Percentiles rank a stretch among this genome's conserved stretches.
Conservation (phyloP, 2,329 filamentous ascomycete genomes). For the Monosporascus ibericus region DNA sequence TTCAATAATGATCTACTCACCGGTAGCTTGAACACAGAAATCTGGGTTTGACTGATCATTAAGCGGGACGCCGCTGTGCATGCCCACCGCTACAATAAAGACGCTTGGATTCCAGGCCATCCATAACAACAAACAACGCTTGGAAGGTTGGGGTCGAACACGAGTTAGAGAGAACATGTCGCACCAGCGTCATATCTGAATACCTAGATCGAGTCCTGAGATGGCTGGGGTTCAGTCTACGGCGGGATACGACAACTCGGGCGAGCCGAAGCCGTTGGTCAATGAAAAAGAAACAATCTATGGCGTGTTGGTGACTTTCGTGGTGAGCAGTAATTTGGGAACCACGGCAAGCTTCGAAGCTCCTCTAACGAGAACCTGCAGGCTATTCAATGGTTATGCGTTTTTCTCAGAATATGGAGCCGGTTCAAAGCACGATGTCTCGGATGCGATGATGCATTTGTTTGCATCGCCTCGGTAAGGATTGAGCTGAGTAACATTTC, state of each 20-base stretch:
- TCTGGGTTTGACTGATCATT: no score
- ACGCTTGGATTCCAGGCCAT: no score
- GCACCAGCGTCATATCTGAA: background rate
- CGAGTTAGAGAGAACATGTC: background rate
- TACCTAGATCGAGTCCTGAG: no score
- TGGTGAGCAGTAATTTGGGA: slow-evolving; percentile 10
- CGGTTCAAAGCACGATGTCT: slow-evolving; percentile 21
- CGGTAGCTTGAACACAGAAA: no score
- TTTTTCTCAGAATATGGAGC: slow-evolving; percentile 20
- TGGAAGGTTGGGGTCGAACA: no score
- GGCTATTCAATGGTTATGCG: slow-evolving; percentile 22
- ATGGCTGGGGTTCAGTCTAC: slow-evolving; percentile 12
- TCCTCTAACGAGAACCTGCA: slow-evolving; percentile 5
- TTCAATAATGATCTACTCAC: no score
- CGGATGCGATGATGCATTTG: slow-evolving; percentile 31
- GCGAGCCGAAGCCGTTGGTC: slow-evolving; percentile 15
- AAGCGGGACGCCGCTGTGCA: no score
- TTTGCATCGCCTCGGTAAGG: slow-evolving; percentile 26
- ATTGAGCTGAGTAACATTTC: no score
- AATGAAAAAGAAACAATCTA: slow-evolving; percentile 14
- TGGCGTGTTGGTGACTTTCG: slow-evolving; percentile 17
- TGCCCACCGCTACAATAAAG: no score
- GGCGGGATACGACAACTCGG: slow-evolving; percentile 20
- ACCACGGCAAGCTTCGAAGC: background rate
- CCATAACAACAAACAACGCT: no score